Percentiles rank a stretch among this genome's conserved stretches.
These are phyloP conservation scores for Fraxinus angustifolia DNA, from an alignment of 305 asterid species.

Conservation along the genomic window DNA sequence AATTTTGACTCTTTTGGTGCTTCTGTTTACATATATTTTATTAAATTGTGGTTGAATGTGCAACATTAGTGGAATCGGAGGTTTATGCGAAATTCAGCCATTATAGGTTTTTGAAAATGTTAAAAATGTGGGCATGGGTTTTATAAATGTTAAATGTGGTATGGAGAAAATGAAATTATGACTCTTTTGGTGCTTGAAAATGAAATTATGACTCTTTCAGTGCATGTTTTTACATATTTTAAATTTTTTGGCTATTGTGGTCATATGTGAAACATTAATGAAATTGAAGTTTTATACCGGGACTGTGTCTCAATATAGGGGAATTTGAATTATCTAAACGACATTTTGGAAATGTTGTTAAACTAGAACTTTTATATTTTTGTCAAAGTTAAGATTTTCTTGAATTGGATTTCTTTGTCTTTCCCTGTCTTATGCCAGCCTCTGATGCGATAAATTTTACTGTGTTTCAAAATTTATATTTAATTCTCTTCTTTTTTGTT, in stretches of 20 bases:
- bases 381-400: background rate
- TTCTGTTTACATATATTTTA: background rate
- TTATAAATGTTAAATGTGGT: background rate
- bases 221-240: background rate
- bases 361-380: background rate
- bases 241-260: background rate
- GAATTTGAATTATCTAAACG: constrained; percentile 2
- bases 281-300: background rate
- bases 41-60: background rate
- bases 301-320: background rate
- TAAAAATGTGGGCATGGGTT: background rate
- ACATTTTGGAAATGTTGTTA: background rate
- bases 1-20: constrained; percentile 6
- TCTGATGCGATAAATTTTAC: background rate
- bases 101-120: background rate
- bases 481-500: background rate
- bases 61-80: background rate
- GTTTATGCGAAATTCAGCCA: background rate
- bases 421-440: background rate
- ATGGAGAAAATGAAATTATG: background rate
- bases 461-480: background rate
- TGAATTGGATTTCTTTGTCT: constrained; percentile 6
- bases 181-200: background rate
- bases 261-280: background rate
- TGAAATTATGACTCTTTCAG: background rate